phyloP scores from a whole-genome alignment of 2,329 filamentous ascomycete species.

The Penicillium thymicola region DNA sequence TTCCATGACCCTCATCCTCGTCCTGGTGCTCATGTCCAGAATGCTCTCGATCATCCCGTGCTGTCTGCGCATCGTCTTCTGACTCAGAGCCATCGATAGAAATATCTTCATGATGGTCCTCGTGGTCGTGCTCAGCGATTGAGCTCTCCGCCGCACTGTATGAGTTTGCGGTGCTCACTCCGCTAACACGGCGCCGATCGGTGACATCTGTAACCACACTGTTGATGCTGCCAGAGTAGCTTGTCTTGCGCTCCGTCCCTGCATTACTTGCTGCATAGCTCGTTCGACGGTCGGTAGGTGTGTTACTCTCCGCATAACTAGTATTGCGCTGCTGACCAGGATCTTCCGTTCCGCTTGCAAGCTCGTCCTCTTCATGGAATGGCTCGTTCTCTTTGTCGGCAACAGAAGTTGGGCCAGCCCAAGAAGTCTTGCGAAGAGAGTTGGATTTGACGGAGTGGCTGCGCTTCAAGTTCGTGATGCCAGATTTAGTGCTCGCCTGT shows the following conservation, averaged over 20 bases:
- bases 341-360: slow-evolving; percentile 46
- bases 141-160: slow-evolving; percentile 25
- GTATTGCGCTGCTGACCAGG: slow-evolving; percentile 44
- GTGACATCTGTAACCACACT: slow-evolving; percentile 42
- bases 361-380: slow-evolving; percentile 63
- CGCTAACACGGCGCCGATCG: slow-evolving; percentile 39
- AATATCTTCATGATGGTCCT: slow-evolving; percentile 17
- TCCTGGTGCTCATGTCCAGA: slow-evolving; percentile 7
- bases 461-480: slow-evolving; percentile 62
- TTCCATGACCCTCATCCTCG: slow-evolving; percentile 17
- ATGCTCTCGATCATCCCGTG: slow-evolving; percentile 17
- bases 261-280: slow-evolving; percentile 29
- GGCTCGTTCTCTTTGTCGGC: slow-evolving; percentile 61
- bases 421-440: slow-evolving; percentile 64
- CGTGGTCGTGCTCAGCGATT: slow-evolving; percentile 15
- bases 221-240: slow-evolving; percentile 41
- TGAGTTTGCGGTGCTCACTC: slow-evolving; percentile 39
- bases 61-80: slow-evolving; percentile 20
- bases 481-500: slow-evolving; percentile 36
- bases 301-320: slow-evolving; percentile 39
- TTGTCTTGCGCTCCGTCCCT: slow-evolving; percentile 12
- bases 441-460: slow-evolving; percentile 74
- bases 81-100: slow-evolving; percentile 20
- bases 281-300: slow-evolving; percentile 9
- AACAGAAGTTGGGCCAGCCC: slow-evolving; percentile 53